Evolutionary conservation across 2,329 filamentous ascomycete genomes (phyloP).

Genomic region (Karstenula rhodostoma): DNA sequence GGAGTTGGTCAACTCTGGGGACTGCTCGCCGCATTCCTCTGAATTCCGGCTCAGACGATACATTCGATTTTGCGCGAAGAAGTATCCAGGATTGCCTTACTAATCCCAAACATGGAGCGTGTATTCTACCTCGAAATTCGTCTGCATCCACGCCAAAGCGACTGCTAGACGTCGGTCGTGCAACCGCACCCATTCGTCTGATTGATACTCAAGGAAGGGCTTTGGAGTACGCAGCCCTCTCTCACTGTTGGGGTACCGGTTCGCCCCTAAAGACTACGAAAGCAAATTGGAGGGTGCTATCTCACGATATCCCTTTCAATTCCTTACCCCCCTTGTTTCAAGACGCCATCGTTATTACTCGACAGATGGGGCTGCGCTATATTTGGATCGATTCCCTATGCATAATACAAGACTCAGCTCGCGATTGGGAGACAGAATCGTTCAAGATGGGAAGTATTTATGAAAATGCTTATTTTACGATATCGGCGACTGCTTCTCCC

Average conservation of each 20-base stretch:
- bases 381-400: conserved; percentile 48
- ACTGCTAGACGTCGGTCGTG: conserved; percentile 42
- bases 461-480: conserved; percentile 43
- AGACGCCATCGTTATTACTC: conserved; percentile 42
- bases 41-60: conserved; percentile 44
- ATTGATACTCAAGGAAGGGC: conserved; percentile 40
- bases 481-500: conserved; percentile 37
- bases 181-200: conserved; percentile 38
- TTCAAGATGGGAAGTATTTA: conserved; percentile 47
- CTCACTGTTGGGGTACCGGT: conserved; percentile 43
- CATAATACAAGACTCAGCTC: conserved; percentile 43
- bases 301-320: conserved; percentile 37
- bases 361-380: conserved; percentile 43
- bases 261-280: conserved; percentile 37
- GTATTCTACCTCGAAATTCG: conserved; percentile 28
- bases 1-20: conserved; percentile 42
- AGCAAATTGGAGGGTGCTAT: conserved; percentile 36
- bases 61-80: conserved; percentile 42
- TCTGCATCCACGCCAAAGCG: conserved; percentile 35
- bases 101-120: conserved; percentile 40
- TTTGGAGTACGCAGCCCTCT: conserved; percentile 41
- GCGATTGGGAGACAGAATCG: conserved; percentile 46
- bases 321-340: conserved; percentile 31
- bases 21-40: conserved; percentile 37
- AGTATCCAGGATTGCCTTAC: conserved; percentile 44